Evolutionary conservation across 768 basidiomycete species (phyloP), one percentile per base, ranked within the genome.

Genomic region (Infundibulicybe gibba): DNA sequence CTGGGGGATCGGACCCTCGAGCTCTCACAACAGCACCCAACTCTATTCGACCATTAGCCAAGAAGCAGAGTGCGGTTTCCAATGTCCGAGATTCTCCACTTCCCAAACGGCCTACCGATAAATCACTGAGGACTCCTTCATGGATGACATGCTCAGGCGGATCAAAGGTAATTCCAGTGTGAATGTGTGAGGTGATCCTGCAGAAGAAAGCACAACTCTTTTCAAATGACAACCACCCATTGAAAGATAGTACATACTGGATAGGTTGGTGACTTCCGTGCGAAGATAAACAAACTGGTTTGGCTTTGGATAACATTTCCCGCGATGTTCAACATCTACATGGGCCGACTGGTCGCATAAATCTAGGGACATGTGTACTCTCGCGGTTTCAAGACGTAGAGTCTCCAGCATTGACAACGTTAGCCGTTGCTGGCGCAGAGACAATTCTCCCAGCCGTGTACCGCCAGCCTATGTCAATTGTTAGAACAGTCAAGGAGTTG

Each of bases 361-460:
- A 5, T 61, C 57, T 34, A 92, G 62, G 0, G 71, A 71, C 51
- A 95, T 57, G 3, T 74, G 63, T 20, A 95, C 69, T 5, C 70
- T 72, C 10, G 84, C 79, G 6, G 77, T 71, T 54, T 93, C 85
- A 32, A 78, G 77, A 20, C 84, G 83, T 34, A 97, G 65, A 17
- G 79, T 76, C 43, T 90, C 83, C 13, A 97, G 68, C 87, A 97
- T 93, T 0, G 78, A 79, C 41, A 79, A 58, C 3, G 90, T 83
- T 68, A 98, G 76, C 13, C 84, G 71, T 51, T 94, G 89, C 39
- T 79, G 75, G 46, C 94, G 75, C 30, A 98, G 69, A 6, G 84
- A 86, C 32, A 98, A 67, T 48, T 81, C 77, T 4, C 95, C 95
- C 3, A 72, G 69, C 15, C 95, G 83, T 32, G 69, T 75, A 2